phyloP scores from a whole-genome alignment of 495 filamentous ascomycete species.

The Tuber brumale region DNA sequence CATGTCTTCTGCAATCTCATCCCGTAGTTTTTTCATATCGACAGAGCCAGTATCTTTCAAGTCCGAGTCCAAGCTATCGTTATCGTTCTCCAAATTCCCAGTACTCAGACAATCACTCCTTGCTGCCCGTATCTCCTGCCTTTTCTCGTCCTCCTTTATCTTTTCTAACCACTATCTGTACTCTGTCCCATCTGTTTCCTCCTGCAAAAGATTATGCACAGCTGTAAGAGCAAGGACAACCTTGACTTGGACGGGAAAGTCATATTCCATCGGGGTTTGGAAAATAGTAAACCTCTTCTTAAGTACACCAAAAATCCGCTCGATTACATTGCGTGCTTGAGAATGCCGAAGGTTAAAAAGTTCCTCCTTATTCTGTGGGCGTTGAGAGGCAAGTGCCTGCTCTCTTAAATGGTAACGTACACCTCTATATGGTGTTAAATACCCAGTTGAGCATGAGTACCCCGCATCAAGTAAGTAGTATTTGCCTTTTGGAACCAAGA shows the following conservation, averaged over 20 bases:
- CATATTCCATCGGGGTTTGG: constrained; percentile 1
- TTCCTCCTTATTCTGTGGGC: neutral
- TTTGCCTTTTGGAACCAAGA: constrained; percentile 2
- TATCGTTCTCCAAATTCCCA: neutral
- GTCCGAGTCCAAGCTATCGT: neutral
- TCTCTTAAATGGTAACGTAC: constrained; percentile 15
- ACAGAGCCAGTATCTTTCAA: neutral
- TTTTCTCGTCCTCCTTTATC: neutral
- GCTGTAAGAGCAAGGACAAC: constrained; percentile 1
- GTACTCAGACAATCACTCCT: neutral
- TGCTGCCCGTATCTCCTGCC: neutral
- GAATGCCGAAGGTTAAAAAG: constrained; percentile 27
- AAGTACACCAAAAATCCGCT: constrained; percentile 21
- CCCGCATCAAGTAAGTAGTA: constrained; percentile 25
- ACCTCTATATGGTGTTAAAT: constrained; percentile 16
- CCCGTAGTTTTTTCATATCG: neutral
- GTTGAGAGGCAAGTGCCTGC: constrained; percentile 1
- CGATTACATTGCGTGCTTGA: constrained; percentile 10
- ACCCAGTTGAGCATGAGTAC: neutral
- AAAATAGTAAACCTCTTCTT: constrained; percentile 20
- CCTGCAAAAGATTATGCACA: constrained; percentile 12
- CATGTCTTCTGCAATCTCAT: too few relatives aligned
- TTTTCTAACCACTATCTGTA: neutral
- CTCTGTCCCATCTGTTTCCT: neutral
- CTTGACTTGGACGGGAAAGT: constrained; percentile 9